Conservation (phyloP, 1,139 yeast genomes). For the Candida freyschussii region DNA sequence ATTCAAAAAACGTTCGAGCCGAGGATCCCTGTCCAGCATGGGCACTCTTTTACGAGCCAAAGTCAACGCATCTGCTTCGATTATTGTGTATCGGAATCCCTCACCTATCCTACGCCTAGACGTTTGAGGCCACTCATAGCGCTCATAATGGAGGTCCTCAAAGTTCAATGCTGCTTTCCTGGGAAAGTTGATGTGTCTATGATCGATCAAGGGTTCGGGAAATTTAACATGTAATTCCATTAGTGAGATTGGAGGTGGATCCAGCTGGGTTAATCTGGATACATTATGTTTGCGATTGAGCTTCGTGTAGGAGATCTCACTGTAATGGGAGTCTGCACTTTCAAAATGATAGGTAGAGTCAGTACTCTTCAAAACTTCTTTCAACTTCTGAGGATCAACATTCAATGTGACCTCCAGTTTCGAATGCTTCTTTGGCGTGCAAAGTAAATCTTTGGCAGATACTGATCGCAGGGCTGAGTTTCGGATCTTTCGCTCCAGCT, state of each 20-base stretch:
- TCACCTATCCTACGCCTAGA: not conserved
- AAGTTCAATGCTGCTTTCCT: not conserved
- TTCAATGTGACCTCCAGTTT: conserved; percentile 26
- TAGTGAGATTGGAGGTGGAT: conserved; percentile 10
- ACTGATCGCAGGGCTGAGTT: conserved; percentile 25
- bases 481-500: conserved; percentile 34
- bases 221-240: conserved; percentile 17
- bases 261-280: conserved; percentile 18
- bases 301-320: conserved; percentile 9
- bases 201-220: conserved; percentile 3
- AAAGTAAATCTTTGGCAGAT: conserved; percentile 34
- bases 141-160: conserved; percentile 6
- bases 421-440: conserved; percentile 17
- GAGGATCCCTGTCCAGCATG: conserved; percentile 18
- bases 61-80: conserved; percentile 1
- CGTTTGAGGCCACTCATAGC: not conserved
- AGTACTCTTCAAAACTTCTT: no score
- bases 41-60: conserved; percentile 4
- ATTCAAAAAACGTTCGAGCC: conserved; percentile 26
- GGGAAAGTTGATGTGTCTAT: conserved; percentile 11
- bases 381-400: conserved; percentile 11
- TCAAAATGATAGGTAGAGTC: conserved; percentile 2
- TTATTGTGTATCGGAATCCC: not conserved
- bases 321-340: conserved; percentile 7
- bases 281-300: conserved; percentile 12